phyloP scores from a whole-genome alignment of 2,329 filamentous ascomycete genomes.

The Teratosphaeriaceae sp. region DNA sequence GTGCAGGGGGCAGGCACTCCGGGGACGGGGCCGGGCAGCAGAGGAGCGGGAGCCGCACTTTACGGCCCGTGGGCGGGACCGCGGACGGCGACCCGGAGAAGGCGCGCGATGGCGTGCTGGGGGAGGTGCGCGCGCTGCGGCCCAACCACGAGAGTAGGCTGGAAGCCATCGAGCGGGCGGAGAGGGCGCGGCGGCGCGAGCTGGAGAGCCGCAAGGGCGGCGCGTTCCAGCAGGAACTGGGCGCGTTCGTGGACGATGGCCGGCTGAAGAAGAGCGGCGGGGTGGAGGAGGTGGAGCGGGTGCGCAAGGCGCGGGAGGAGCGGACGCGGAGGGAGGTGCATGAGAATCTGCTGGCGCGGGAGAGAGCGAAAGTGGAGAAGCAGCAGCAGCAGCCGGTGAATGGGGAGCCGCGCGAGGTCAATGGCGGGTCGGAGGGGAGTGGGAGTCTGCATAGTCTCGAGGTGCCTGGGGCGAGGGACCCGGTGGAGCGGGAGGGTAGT shows the following conservation, averaged over 20 bases:
- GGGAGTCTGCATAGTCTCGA: constrained; percentile 7
- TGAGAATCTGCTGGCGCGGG: constrained; percentile 47
- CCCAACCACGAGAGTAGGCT: constrained; percentile 90
- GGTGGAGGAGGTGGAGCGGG: constrained; percentile 85
- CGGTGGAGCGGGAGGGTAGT: constrained; percentile 15
- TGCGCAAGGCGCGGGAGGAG: constrained; percentile 80
- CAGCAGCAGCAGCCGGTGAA: constrained; percentile 6
- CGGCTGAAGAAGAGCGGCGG: constrained; percentile 95
- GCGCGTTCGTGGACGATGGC: constrained; percentile 77
- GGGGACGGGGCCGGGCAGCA: too few relatives aligned
- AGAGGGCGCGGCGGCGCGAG: constrained; percentile 84
- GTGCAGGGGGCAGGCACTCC: constrained; percentile 21
- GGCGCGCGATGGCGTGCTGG: constrained; percentile 85
- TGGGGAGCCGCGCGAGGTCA: constrained; percentile 18
- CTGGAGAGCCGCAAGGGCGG: constrained; percentile 58
- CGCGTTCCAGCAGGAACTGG: constrained; percentile 80
- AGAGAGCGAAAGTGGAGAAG: constrained; percentile 19
- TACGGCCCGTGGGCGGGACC: constrained; percentile 36
- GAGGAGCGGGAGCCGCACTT: constrained; percentile 27
- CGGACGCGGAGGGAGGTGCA: constrained; percentile 69
- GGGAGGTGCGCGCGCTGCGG: constrained; percentile 86
- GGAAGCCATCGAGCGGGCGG: constrained; percentile 95
- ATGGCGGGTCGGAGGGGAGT: constrained; percentile 13
- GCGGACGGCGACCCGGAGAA: constrained; percentile 63
- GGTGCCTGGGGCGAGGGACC: constrained; percentile 7